Evolutionary conservation across 495 filamentous ascomycete species (phyloP), one percentile per base, ranked within the genome.

Genomic region (Parachaetomium inaequale): DNA sequence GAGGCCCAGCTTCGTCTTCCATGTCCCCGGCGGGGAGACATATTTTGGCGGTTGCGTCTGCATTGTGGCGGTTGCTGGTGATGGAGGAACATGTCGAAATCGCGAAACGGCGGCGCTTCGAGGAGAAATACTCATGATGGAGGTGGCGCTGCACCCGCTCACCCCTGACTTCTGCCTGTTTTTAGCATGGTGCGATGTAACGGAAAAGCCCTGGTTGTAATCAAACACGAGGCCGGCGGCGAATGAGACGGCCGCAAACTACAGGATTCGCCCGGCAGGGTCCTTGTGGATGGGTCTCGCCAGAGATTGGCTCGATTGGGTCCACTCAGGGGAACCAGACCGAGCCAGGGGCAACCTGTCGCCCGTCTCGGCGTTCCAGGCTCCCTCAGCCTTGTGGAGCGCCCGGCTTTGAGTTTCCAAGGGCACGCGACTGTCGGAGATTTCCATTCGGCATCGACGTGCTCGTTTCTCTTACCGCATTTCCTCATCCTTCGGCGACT

Each of bases 21-120:
- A 62, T 6, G 38, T 49, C 21, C 11, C 19, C 26, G 59, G 51
- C 59, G 59, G 42, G 15, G 59, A 62, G 21, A 62, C 59, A 29
- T 62, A 62, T 26, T 62, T 55, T 19, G 59, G 59, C 23, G 59
- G 59, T 29, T 25, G 25, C 3, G 12, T 31, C 17, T 57, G 8
- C 54, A 57, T 57, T 17, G 19, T 43, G 14, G 25, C 38, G 36
- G 38, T 45, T n/a, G n/a, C n/a, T 56, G 52, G 26, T 1, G 31
- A 53, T 19, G 25, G 14, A 51, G 15, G 28, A 53, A 21, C 28
- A 2, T 7, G 36, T 19, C 51, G 23, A 23, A 23, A 36, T 36
- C 31, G 19, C 14, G 4, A 34, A 53, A 25, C n/a, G 26, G 10
- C 6, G 51, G 17, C n/a, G 51, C 31, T 23, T 53, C 14, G 2